Percentiles rank a stretch among this genome's conserved stretches.
Evolutionary conservation across 2,329 filamentous ascomycete species (phyloP).

Genomic region (Aureobasidium sp.): DNA sequence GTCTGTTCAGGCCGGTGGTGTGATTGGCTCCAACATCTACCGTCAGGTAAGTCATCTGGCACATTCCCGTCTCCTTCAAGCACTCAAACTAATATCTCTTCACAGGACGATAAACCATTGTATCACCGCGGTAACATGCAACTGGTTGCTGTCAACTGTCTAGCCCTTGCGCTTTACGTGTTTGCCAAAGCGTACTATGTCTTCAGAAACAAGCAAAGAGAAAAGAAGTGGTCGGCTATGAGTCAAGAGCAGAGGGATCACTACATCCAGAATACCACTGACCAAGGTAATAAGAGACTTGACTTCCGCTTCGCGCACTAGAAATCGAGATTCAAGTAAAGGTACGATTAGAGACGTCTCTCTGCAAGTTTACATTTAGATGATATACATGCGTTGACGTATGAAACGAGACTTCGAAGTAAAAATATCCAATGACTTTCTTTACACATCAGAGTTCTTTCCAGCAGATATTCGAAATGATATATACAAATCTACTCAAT

Average conservation of each 20-base stretch:
- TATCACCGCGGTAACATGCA: slow-evolving; percentile 35
- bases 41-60: slow-evolving; percentile 17
- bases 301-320: slow-evolving; percentile 13
- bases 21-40: slow-evolving; percentile 41
- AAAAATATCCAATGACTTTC: neutral
- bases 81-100: no score
- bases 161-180: slow-evolving; percentile 24
- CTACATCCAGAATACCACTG: slow-evolving; percentile 27
- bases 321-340: neutral
- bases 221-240: slow-evolving; percentile 31
- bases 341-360: no score
- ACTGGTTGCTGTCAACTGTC: slow-evolving; percentile 19
- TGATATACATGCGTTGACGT: no score
- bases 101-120: slow-evolving; percentile 35
- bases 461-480: neutral
- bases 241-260: slow-evolving; percentile 25
- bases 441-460: neutral
- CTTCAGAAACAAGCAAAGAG: slow-evolving; percentile 22
- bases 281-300: slow-evolving; percentile 23
- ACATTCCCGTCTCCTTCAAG: no score
- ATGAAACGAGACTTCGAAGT: no score
- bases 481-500: neutral
- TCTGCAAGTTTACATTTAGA: no score
- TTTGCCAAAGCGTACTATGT: slow-evolving; percentile 28
- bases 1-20: slow-evolving; percentile 39